Evolutionary conservation across 192 early-diverging fungal species (phyloP).

Genomic region (Chytriomyces sp.): DNA sequence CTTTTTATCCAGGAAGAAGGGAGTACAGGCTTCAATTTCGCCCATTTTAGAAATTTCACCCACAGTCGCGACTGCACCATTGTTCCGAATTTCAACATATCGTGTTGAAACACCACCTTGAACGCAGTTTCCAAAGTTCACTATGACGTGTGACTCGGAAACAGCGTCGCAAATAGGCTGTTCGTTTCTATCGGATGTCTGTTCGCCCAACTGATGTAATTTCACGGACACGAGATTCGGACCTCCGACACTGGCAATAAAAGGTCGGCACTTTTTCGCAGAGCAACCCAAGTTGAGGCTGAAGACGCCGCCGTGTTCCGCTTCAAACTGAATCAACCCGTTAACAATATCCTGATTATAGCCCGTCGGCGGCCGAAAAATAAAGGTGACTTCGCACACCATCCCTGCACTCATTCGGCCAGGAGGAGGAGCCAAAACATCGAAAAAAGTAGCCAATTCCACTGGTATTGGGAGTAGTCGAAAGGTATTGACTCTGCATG

Average conservation of each 20-base stretch:
- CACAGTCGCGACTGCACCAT: conserved; percentile 33
- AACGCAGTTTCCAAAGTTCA: conserved; percentile 37
- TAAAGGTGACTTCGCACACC: conserved; percentile 28
- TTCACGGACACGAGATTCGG: not conserved
- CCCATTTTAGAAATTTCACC: not conserved
- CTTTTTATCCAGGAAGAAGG: not conserved
- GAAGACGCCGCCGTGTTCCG: conserved; percentile 32
- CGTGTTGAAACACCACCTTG: conserved; percentile 25
- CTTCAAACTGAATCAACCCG: conserved; percentile 29
- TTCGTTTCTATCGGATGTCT: not conserved
- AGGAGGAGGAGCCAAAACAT: conserved; percentile 17
- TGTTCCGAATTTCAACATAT: conserved; percentile 25
- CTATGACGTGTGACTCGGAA: not conserved
- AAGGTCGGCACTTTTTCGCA: conserved; percentile 29
- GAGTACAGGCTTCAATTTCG: not conserved
- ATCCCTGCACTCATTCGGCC: conserved; percentile 42
- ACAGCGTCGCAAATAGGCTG: not conserved
- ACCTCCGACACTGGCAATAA: conserved; percentile 23
- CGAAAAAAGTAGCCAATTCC: conserved; percentile 34
- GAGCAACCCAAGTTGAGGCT: conserved; percentile 26
- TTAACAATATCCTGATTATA: conserved; percentile 34
- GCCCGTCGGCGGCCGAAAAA: conserved; percentile 34
- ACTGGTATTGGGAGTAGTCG: conserved; percentile 29
- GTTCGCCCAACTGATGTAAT: not conserved
- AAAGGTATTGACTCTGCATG: conserved; percentile 38